Conservation (phyloP, 2,329 filamentous ascomycete species). For the Colletotrichum navitas region DNA sequence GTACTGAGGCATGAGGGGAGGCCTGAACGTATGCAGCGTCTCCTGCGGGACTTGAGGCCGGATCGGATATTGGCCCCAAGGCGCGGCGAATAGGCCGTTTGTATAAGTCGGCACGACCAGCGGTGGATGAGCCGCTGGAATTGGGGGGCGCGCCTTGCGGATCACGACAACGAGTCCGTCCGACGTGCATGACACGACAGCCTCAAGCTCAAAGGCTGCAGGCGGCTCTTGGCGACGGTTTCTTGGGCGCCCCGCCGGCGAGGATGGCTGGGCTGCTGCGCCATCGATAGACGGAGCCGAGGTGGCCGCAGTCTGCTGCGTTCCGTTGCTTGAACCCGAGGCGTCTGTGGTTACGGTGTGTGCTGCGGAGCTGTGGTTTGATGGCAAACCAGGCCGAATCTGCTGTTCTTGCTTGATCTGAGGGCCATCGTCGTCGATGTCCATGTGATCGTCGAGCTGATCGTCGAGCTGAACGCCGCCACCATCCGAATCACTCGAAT, state of each 20-base stretch:
- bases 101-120: constrained; percentile 61
- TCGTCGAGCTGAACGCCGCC: constrained; percentile 61
- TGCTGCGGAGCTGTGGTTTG: constrained; percentile 42
- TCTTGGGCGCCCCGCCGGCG: constrained; percentile 42
- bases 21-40: constrained; percentile 58
- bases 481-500: constrained; percentile 56
- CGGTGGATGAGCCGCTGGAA: constrained; percentile 69
- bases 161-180: constrained; percentile 88
- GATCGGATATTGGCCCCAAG: constrained; percentile 80
- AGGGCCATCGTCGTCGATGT: constrained; percentile 53
- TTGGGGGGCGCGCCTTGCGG: constrained; percentile 77
- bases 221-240: constrained; percentile 48
- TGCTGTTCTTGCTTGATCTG: constrained; percentile 54
- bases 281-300: constrained; percentile 27
- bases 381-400: constrained; percentile 27
- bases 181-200: constrained; percentile 91
- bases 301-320: constrained; percentile 28
- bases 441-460: constrained; percentile 58
- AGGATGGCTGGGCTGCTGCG: constrained; percentile 7
- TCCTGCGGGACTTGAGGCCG: constrained; percentile 59
- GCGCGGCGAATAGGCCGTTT: constrained; percentile 81
- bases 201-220: constrained; percentile 79
- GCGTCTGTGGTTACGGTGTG: constrained; percentile 37
- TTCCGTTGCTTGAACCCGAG: constrained; percentile 30
- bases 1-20: constrained; percentile 57